These are phyloP conservation scores for Geotrichum citri-aurantii DNA, from an alignment of 1,139 yeast species.

Conservation along the genomic window DNA sequence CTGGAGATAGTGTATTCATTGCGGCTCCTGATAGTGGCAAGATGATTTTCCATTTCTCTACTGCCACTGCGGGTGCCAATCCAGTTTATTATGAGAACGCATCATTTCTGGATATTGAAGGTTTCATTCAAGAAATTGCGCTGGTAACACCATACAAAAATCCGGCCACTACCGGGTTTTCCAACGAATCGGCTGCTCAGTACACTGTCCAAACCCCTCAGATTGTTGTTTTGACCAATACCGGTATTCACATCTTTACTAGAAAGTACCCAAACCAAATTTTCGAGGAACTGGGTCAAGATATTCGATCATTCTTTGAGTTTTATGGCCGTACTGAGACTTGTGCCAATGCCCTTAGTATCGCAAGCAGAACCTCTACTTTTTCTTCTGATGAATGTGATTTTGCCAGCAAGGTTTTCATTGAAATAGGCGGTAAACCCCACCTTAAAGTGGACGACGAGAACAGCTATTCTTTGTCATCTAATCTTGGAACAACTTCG, in stretches of 20 bases:
- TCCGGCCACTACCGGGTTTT: constrained; percentile 66
- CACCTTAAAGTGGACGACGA: constrained; percentile 34
- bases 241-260: constrained; percentile 70
- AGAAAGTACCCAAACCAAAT: constrained; percentile 76
- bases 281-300: constrained; percentile 62
- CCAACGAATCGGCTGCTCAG: constrained; percentile 81
- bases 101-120: constrained; percentile 59
- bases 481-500: not conserved
- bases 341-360: constrained; percentile 77
- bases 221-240: constrained; percentile 75
- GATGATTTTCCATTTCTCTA: constrained; percentile 50
- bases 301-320: constrained; percentile 46
- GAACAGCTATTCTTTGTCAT: constrained; percentile 21
- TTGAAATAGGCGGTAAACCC: constrained; percentile 47
- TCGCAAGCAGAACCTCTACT: constrained; percentile 56
- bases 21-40: constrained; percentile 78
- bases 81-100: constrained; percentile 73
- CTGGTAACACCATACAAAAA: constrained; percentile 65
- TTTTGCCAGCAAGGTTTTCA: constrained; percentile 48
- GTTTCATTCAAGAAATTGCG: constrained; percentile 66
- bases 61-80: constrained; percentile 34
- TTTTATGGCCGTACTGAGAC: constrained; percentile 68
- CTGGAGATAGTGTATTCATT: constrained; percentile 53
- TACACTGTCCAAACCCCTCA: constrained; percentile 51
- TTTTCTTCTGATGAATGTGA: constrained; percentile 35